These are phyloP conservation scores for Solanum neorickii DNA, from an alignment of 257 asterid genomes.

Conservation along the genomic window DNA sequence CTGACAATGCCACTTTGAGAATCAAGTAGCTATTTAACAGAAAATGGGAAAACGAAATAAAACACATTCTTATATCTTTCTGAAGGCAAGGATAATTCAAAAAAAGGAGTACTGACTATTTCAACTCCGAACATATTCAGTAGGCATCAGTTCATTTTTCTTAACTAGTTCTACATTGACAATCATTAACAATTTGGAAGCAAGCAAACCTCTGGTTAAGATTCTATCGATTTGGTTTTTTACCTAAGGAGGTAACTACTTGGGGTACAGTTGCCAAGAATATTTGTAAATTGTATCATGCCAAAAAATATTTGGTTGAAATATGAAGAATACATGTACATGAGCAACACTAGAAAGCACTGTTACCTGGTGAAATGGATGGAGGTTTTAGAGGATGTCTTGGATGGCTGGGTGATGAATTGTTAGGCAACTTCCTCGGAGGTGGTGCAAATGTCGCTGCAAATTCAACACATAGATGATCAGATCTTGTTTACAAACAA, in stretches of 20 bases:
- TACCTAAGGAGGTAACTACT: neutral
- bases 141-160: neutral
- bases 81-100: neutral
- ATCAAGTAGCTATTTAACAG: neutral
- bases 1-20: neutral
- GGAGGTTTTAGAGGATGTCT: slow-evolving; percentile 31
- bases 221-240: neutral
- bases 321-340: neutral
- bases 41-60: neutral
- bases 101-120: neutral
- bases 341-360: neutral
- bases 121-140: neutral
- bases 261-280: neutral
- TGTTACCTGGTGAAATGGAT: slow-evolving; percentile 56
- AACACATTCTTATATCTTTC: neutral
- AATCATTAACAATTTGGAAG: neutral
- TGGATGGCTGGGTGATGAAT: slow-evolving; percentile 23
- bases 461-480: neutral
- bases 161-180: neutral
- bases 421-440: slow-evolving; percentile 27
- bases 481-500: neutral
- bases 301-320: neutral
- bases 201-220: neutral
- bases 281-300: neutral
- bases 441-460: slow-evolving; percentile 18